Conservation (phyloP, 129 eudicot species). For the Flaveria robusta region DNA sequence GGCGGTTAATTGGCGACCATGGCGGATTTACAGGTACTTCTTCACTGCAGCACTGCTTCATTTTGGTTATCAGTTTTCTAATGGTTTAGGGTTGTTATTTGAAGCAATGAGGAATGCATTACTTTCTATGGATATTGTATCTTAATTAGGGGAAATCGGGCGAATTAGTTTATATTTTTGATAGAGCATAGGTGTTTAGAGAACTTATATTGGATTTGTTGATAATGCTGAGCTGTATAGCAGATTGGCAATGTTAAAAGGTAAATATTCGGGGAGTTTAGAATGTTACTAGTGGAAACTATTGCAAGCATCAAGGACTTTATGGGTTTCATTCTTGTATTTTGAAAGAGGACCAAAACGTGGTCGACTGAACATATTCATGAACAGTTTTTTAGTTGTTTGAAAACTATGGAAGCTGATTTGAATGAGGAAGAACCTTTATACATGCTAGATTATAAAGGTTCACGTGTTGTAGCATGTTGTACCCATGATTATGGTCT, state of each 20-base stretch:
- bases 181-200: neutral
- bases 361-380: neutral
- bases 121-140: neutral
- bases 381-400: neutral
- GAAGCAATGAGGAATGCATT: conserved; percentile 19
- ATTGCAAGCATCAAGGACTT: neutral
- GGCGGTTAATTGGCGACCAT: conserved; percentile 99
- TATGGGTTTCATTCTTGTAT: neutral
- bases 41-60: neutral
- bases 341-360: neutral
- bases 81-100: neutral
- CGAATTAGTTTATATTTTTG: neutral
- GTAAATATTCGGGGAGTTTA: neutral
- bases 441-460: neutral
- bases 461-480: neutral
- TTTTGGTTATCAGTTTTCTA: neutral
- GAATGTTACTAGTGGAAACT: neutral
- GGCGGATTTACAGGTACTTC: conserved; percentile 91
- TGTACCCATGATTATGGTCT: neutral
- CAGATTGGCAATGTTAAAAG: neutral
- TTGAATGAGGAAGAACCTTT: neutral
- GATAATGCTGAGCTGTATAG: neutral
- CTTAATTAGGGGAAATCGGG: conserved; percentile 12
- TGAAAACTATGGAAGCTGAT: neutral
- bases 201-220: neutral